Percentiles rank a stretch among this genome's conserved stretches.
These are phyloP conservation scores for Fagopyrum esculentum DNA, from an alignment of 148 eudicot genomes.

Conservation along the genomic window DNA sequence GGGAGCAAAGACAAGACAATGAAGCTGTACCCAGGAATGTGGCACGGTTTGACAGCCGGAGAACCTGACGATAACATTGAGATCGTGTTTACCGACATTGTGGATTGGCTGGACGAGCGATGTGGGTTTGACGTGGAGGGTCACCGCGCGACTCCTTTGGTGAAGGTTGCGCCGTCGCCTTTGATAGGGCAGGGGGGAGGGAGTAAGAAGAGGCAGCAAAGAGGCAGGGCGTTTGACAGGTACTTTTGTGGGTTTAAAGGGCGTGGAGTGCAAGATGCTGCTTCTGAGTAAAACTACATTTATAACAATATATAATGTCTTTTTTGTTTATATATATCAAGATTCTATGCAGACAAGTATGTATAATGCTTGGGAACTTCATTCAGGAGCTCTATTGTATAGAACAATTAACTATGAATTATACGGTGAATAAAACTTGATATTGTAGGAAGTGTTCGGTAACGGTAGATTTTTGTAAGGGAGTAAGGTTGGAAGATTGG, in stretches of 20 bases:
- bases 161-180: conserved; percentile 18
- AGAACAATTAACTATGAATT: no score
- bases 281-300: conserved; percentile 32
- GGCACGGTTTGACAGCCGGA: conserved; percentile 90
- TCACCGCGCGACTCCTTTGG: conserved; percentile 1
- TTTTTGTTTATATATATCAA: no score
- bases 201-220: conserved; percentile 20
- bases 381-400: no score
- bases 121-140: neutral
- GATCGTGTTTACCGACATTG: conserved; percentile 67
- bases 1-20: conserved; percentile 87
- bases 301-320: no score
- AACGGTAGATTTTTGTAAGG: no score
- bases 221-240: conserved; percentile 21
- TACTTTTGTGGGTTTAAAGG: conserved; percentile 81
- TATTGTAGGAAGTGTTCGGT: no score
- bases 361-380: neutral
- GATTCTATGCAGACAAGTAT: no score
- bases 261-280: conserved; percentile 51
- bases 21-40: conserved; percentile 87
- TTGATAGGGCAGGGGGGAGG: neutral
- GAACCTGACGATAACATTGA: conserved; percentile 81
- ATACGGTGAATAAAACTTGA: no score
- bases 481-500: no score
- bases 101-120: conserved; percentile 80